Base-by-base conservation (phyloP, 75 land plant genomes). In the Pinus taeda region DNA sequence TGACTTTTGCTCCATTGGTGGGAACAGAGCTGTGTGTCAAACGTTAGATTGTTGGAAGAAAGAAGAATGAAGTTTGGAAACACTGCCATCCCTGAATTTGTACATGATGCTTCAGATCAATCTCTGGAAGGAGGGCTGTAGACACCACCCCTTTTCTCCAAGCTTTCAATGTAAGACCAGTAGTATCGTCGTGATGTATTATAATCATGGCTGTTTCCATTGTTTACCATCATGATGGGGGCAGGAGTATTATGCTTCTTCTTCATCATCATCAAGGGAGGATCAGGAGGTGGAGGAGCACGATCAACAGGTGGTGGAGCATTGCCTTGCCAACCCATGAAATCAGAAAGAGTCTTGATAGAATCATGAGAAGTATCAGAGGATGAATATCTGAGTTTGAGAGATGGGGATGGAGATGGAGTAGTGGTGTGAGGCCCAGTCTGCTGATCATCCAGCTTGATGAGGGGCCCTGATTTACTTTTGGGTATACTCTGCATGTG, bases 81-180 rank as follows among this genome's bases (percentile, higher is more conserved):
- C 55, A 49, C 9, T 49, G 11, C 55, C 55, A 49, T 49, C 12
- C 55, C 11, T 49, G 55, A 49, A 49, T 49, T 49, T 49, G 55
- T 49, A 49, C 12, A 49, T 49, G 55, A 49, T 49, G 55, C 55
- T 49, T 9, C 9, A 9, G 55, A 60, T 60, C 62, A 60, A 20
- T 60, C 62, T 21, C 62, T 60, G 62, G 62, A 60, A 60, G 62
- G 62, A 60, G 62, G 62, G 22, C 62, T 60, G 22, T 60, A 60
- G n/a, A 60, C 22, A 22, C 8, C 20, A 7, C 62, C 62, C n/a
- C 55, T 49, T 49, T 49, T 49, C 11, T 49, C 55, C 55, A 60
- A 20, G 62, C 22, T 60, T 60, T 60, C 62, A 20, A 60, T 60
- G 62, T 20, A 60, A 20, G 62, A 60, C 62, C 62, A 60, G 62